Base-by-base conservation (phyloP, 2,329 filamentous ascomycete species). In the Paradendryphiella salina region DNA sequence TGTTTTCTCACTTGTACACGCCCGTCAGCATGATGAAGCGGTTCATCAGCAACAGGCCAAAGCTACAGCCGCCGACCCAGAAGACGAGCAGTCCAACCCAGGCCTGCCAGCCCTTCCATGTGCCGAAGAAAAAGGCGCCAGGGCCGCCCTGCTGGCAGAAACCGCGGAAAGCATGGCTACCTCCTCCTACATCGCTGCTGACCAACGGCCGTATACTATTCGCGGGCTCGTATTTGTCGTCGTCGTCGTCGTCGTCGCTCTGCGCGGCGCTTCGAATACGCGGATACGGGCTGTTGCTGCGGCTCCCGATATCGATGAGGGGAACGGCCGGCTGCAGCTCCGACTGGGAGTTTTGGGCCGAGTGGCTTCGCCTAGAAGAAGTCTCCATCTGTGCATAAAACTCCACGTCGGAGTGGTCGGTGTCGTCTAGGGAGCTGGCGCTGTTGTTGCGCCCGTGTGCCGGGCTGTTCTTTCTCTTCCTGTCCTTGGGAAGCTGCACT, bases 11-110 rank as follows among this genome's bases (percentile, higher is more conserved):
- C 70, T 75, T 75, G 60, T 74, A 79, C 21, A 77, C 74, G 42
- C 77, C 77, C 49, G 76, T 80, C 68, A 75, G 72, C 52, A 80
- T 66, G 51, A 80, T 77, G 56, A 80, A 79, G 46, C 78, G 69
- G 56, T 80, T 80, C 76, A 80, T 78, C 49, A 80, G 68, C 44
- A 77, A 57, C 53, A 80, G 61, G 3, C 75, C 77, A 54, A 80
- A 79, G 8, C 73, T 67, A 52, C 75, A 78, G 1, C 75, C 77
- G 3, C 75, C 75, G 0, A 79, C 70, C 77, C 76, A 80, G 9
- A 80, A 68, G 10, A 79, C 73, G 42, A 80, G 61, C 53, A 80
- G 42, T 8, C 70, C 76, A 10, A 80, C 71, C 61, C 77, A 80
- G 0, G 79, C 56, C 60, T 78, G 73, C 76, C 77, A 80, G 37